Percentiles rank a stretch among this genome's conserved stretches.
These are phyloP conservation scores for Boletus mariae DNA, from an alignment of 1,284 basidiomycete genomes.

Conservation along the genomic window DNA sequence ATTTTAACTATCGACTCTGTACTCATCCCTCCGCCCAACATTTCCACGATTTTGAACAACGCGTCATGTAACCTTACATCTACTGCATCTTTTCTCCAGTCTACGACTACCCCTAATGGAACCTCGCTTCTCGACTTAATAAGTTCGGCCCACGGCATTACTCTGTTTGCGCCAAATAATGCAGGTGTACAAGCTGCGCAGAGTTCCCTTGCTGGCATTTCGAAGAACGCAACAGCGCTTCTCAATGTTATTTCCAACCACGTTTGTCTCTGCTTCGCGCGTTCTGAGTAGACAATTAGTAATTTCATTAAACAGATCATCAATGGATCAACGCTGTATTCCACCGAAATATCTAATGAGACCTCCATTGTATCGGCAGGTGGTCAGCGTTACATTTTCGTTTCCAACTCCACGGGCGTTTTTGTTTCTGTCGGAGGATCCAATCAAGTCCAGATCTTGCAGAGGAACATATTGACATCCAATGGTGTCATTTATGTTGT, in stretches of 20 bases:
- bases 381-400: slow-evolving; percentile 55
- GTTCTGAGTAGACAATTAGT: not conserved
- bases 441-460: slow-evolving; percentile 54
- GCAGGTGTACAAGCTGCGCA: slow-evolving; percentile 43
- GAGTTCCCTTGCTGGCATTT: slow-evolving; percentile 35
- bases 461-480: slow-evolving; percentile 58
- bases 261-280: slow-evolving; percentile 35
- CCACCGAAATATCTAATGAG: slow-evolving; percentile 40
- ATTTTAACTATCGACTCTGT: slow-evolving; percentile 52
- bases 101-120: slow-evolving; percentile 22
- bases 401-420: slow-evolving; percentile 56
- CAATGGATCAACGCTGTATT: slow-evolving; percentile 69
- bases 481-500: slow-evolving; percentile 78
- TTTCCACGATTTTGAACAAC: slow-evolving; percentile 42
- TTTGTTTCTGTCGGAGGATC: slow-evolving; percentile 54
- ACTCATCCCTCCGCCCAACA: slow-evolving; percentile 49
- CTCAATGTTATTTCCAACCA: slow-evolving; percentile 57
- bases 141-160: slow-evolving; percentile 51
- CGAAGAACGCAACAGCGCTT: slow-evolving; percentile 46
- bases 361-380: slow-evolving; percentile 51
- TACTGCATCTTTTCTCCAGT: slow-evolving; percentile 25
- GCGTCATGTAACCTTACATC: slow-evolving; percentile 26
- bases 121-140: slow-evolving; percentile 41
- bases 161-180: slow-evolving; percentile 67
- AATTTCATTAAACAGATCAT: slow-evolving; percentile 43